Evolutionary conservation across 805 yeast species (phyloP), one percentile per base, ranked within the genome.

Genomic region (Lachancea thermotolerans): DNA sequence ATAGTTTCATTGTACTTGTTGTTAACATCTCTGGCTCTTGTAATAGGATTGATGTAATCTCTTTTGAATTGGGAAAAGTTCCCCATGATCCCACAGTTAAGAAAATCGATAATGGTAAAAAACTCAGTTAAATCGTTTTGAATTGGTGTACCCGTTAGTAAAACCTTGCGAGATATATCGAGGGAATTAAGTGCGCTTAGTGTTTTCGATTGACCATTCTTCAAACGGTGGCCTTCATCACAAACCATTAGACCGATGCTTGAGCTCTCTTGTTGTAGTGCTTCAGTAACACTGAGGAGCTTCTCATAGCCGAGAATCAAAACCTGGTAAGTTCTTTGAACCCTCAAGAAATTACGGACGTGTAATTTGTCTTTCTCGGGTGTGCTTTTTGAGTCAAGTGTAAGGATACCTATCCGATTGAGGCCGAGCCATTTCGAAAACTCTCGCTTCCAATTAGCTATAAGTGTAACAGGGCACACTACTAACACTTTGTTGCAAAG

Each of bases 161-260:
- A 57, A 2, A 91, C 67, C 49, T 82, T 78, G 36, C 71, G 76
- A 7, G 69, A 69, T 3, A 82, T 72, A 35, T 78, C 67, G 14
- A 89, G 63, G 1, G 70, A 55, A 35, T 75, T 77, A 42, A 91
- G 67, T 0, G 81, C 78, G 47, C 78, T 79, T 42, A 88, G 67
- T 0, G 85, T 79, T 61, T 87, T 89, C 47, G 85, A 87, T 9
- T 79, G 68, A 4, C 78, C 71, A 53, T 79, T 85, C 55, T 91
- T 93, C 52, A 93, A 71, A 40, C 96, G 71, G 62, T 93, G 99
- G 2, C 98, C 99, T 59, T 93, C 99, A 63, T 93, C 99, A 62
- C 96, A 93, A 1, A 93, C 77, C 15, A 93, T 66, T 14, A 93
- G 53, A 59, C 89, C 98, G 34, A 78, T 70, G 10, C 56, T 50